Evolutionary conservation across 108 stramenopile genomes (phyloP).

Genomic region (Conticribra guillardii): DNA sequence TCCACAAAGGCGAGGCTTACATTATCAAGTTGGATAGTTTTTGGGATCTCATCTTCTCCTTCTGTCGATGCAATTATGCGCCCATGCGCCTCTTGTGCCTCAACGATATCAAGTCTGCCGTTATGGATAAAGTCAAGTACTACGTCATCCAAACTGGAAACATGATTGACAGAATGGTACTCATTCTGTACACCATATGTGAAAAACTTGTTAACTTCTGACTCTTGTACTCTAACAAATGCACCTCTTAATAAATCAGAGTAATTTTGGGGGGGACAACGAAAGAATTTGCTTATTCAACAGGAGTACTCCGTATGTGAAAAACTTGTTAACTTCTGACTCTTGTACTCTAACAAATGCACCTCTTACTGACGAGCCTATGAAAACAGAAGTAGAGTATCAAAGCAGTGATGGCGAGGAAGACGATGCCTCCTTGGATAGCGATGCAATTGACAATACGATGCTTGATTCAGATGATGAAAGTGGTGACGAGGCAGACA

Average conservation of each 20-base stretch:
- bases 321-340: no score
- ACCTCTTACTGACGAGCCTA: no score
- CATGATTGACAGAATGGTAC: background rate
- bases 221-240: background rate
- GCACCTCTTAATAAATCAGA: background rate
- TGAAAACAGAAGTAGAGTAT: slow-evolving; percentile 7
- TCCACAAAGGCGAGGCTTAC: background rate
- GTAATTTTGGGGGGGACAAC: background rate
- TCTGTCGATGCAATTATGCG: slow-evolving; percentile 4
- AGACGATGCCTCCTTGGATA: background rate
- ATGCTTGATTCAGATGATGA: background rate
- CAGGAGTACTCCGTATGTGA: background rate
- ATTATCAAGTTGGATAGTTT: background rate
- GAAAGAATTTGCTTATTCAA: background rate
- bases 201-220: background rate
- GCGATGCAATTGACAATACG: background rate
- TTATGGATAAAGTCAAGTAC: slow-evolving; percentile 10
- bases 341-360: no score
- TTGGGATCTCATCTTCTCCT: background rate
- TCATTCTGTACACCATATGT: background rate
- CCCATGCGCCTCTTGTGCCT: slow-evolving; percentile 2
- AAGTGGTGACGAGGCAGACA: background rate
- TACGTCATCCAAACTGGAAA: slow-evolving; percentile 3
- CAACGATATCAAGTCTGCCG: background rate
- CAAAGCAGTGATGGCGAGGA: slow-evolving; percentile 4